Evolutionary conservation across 345 rosid species (phyloP), one percentile per base, ranked within the genome.

Genomic region (Eucalyptus marginata): DNA sequence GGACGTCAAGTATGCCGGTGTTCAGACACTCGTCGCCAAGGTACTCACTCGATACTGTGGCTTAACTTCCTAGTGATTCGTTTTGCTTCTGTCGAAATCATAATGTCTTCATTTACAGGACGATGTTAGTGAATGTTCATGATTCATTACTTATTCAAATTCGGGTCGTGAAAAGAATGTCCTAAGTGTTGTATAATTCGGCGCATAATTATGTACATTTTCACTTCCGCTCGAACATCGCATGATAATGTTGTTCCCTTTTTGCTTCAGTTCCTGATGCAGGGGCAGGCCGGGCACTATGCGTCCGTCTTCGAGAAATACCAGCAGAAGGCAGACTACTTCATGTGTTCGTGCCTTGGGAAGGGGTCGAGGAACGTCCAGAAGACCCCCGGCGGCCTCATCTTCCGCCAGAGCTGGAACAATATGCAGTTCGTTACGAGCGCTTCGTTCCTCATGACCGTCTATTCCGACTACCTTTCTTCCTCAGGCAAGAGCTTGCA

Each of bases 1-100:
- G 99, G 99, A 98, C 87, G 99, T 94, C n/a, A 98, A 98, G 93
- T 96, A 96, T 91, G 96, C 99, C 25, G 99, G 99, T 31, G 99
- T 97, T 81, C 99, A 97, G 88, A 94, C 99, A 43, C 99, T 97
- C 58, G 99, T 95, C 24, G 96, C 99, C 87, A 97, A 97, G 99
- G 99, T 96, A 90, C 17, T 40, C n/a, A n/a, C n/a, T n/a, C 8
- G 46, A 76, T 76, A 76, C 47, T 20, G 12, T 36, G 83, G 47
- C 43, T 20, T 66, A 9, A 68, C 44, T 68, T 68, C 80, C 80
- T 68, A 33, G 24, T 33, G 20, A 76, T 36, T 76, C 3, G 4
- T 36, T 76, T 76, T 71, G 27, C 5, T 18, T 36, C 27, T 5
- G 8, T 36, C 4, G 14, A 71, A 71, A 40, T 36, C 12, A 1